These are phyloP conservation scores for Mycosphaerelloides madeirae DNA, from an alignment of 2,329 filamentous ascomycete genomes.

Conservation along the genomic window DNA sequence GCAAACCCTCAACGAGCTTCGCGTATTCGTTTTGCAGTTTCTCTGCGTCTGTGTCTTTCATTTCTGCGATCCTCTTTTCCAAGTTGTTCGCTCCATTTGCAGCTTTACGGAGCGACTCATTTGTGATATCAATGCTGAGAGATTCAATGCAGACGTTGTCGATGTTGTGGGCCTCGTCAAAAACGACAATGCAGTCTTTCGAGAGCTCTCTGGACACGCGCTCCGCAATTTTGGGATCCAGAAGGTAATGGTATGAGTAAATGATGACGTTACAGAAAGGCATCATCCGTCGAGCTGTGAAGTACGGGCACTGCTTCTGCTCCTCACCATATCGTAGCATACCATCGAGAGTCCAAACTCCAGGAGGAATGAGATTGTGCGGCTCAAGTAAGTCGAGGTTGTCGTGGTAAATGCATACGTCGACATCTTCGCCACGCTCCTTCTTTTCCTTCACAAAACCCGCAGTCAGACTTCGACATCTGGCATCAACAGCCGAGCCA, in stretches of 20 bases:
- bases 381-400: constrained; percentile 93
- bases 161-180: constrained; percentile 98
- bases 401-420: constrained; percentile 95
- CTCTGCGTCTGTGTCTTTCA: constrained; percentile 92
- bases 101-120: constrained; percentile 87
- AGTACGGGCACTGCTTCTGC: constrained; percentile 96
- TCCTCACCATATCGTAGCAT: constrained; percentile 86
- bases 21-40: constrained; percentile 94
- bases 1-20: constrained; percentile 86
- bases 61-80: constrained; percentile 84
- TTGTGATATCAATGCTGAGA: constrained; percentile 90
- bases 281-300: constrained; percentile 96
- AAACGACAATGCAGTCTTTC: constrained; percentile 97
- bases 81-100: constrained; percentile 86
- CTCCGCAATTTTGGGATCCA: constrained; percentile 97
- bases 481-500: constrained; percentile 87
- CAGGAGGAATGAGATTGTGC: constrained; percentile 88
- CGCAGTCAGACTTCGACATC: constrained; percentile 89
- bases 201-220: constrained; percentile 91
- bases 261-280: constrained; percentile 99
- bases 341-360: constrained; percentile 91
- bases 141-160: constrained; percentile 99
- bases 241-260: constrained; percentile 96
- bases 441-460: constrained; percentile 98
- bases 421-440: constrained; percentile 87